Conservation (phyloP, 2,329 filamentous ascomycete genomes). For the Aspergillus quadrilineatus region DNA sequence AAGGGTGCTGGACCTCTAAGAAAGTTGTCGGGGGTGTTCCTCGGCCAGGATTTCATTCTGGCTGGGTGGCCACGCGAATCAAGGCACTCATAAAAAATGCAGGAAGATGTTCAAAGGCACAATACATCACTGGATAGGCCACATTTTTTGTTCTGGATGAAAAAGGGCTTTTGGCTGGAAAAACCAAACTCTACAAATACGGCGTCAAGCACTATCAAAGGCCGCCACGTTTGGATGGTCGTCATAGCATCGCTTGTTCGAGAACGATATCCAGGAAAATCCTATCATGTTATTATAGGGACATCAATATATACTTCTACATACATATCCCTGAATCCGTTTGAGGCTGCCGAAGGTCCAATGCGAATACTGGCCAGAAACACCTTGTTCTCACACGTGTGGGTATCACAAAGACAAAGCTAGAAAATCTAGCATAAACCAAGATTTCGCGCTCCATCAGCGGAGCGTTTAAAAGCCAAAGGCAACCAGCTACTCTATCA, state of each 20-base stretch:
- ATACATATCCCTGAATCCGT: too few relatives aligned
- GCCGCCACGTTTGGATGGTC: not conserved
- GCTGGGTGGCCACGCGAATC: constrained; percentile 28
- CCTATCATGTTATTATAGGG: not conserved
- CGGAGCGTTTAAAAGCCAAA: not conserved
- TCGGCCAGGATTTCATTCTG: constrained; percentile 21
- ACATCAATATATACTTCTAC: not conserved
- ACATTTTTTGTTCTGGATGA: not conserved
- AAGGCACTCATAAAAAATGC: constrained; percentile 23
- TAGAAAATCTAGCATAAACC: not conserved
- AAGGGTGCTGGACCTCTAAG: constrained; percentile 18
- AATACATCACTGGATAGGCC: constrained; percentile 24
- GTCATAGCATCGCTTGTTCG: not conserved
- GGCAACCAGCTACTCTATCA: not conserved
- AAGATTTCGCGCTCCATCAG: not conserved
- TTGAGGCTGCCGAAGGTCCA: too few relatives aligned
- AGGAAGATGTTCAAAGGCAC: constrained; percentile 23
- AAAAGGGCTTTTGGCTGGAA: not conserved
- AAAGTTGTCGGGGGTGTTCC: constrained; percentile 21
- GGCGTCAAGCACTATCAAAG: not conserved
- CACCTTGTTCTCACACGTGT: constrained; percentile 2
- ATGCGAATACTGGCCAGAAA: not conserved
- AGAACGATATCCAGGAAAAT: not conserved
- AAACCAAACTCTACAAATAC: not conserved
- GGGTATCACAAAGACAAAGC: constrained; percentile 8